Base-by-base conservation (phyloP, 2,329 filamentous ascomycete species). In the Bertia moriformis region DNA sequence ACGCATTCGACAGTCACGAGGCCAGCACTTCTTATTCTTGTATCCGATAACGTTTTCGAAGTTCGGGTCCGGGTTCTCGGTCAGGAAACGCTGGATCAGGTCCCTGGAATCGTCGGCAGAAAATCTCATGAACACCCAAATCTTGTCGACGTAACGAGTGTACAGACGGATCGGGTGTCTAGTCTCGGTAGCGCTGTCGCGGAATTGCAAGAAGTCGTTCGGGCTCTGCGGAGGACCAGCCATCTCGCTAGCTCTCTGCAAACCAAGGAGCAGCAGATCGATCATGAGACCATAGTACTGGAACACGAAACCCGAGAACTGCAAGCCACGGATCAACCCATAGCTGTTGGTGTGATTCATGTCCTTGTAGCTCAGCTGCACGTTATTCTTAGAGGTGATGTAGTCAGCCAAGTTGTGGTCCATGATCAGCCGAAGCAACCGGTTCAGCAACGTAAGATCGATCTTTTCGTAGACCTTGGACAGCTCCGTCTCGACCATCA, bases 401-500 rank as follows among this genome's bases (percentile, higher is more conserved):
- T 98, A 98, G 58, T 98, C 93, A 4, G 91, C 91, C 63, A 98
- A 63, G 57, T 98, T 98, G 69, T 98, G 91, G 51, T 98, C 93
- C 93, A 98, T 98, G 57, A 98, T 95, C 47, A 98, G 63, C 37
- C 91, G 76, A 38, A 98, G 69, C 20, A 98, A 70, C 42, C 89
- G 84, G 62, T 98, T 98, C 49, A 98, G 73, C 41, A 98, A 67
- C 0, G 91, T 98, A 44, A 98, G 65, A 63, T 98, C 91, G 44
- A 98, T 94, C 72, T 98, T 98, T 64, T 98, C 91, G 48, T 98
- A 98, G 36, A 98, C 88, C 62, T 98, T 98, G n/a, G 91, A 95
- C 3, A 98, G 66, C 49, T 95, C 84, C 0, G 93, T 98, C 64
- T 98, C 91, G 39, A 98, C 88, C 81, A 98, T 87, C 45, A 98